These are phyloP conservation scores for Malassezia yamatoensis DNA, from an alignment of 1,284 basidiomycete genomes.

Conservation along the genomic window DNA sequence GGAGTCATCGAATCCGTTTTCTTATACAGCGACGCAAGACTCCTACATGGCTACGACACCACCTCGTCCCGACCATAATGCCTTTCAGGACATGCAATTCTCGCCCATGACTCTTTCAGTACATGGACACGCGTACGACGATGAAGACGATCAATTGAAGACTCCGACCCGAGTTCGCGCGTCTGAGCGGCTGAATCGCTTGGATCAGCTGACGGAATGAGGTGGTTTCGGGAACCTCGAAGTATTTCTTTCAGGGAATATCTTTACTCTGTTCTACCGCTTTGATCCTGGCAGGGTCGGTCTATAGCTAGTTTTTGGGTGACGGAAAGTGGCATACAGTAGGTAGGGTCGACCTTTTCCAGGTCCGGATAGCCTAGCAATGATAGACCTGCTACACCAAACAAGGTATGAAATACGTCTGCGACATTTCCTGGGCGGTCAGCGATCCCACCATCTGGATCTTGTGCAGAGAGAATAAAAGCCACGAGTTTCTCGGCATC, in stretches of 20 bases:
- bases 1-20: no score
- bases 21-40: no score
- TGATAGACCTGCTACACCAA: constrained; percentile 82
- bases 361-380: constrained; percentile 78
- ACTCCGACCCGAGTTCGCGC: background rate
- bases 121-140: background rate
- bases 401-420: constrained; percentile 91
- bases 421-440: constrained; percentile 86
- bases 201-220: background rate
- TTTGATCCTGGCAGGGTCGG: constrained; percentile 22
- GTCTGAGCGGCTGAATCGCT: no score
- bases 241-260: background rate
- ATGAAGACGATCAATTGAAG: background rate
- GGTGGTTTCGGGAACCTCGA: background rate
- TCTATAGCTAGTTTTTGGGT: constrained; percentile 50
- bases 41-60: no score
- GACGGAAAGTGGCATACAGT: constrained; percentile 78
- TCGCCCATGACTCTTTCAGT: background rate
- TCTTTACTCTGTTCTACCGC: no score
- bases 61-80: no score
- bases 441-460: constrained; percentile 85
- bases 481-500: constrained; percentile 64
- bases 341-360: constrained; percentile 78
- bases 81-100: background rate
- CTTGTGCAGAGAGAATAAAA: constrained; percentile 88